phyloP scores from a whole-genome alignment of 805 yeast genomes.

The Monosporozyma servazzii region DNA sequence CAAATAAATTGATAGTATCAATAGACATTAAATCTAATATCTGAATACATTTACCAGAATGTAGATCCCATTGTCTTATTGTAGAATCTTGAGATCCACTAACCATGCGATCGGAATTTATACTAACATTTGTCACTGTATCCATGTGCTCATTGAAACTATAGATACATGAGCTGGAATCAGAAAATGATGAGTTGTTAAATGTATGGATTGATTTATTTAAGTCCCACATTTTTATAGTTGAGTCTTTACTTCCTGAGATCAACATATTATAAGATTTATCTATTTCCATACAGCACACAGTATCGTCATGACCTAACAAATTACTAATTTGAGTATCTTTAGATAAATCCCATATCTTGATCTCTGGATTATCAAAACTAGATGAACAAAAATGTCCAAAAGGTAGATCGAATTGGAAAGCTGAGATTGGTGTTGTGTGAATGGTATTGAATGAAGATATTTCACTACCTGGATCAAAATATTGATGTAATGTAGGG shows the following conservation, averaged over 20 bases:
- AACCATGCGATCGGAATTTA: slow-evolving; percentile 44
- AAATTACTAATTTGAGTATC: slow-evolving; percentile 42
- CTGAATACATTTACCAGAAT: slow-evolving; percentile 56
- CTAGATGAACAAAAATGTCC: slow-evolving; percentile 67
- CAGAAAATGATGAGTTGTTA: slow-evolving; percentile 12
- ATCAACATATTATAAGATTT: slow-evolving; percentile 34
- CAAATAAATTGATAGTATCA: slow-evolving; percentile 2
- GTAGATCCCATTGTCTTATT: slow-evolving; percentile 66
- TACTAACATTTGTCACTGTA: slow-evolving; percentile 53
- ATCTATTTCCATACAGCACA: slow-evolving; percentile 51
- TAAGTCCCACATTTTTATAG: slow-evolving; percentile 53
- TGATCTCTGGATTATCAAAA: slow-evolving; percentile 64
- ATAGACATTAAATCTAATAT: slow-evolving; percentile 50
- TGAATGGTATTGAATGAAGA: slow-evolving; percentile 41
- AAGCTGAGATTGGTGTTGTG: slow-evolving; percentile 41
- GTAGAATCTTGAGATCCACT: slow-evolving; percentile 67
- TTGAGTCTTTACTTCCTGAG: slow-evolving; percentile 57
- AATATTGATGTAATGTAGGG: slow-evolving; percentile 58
- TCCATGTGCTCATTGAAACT: slow-evolving; percentile 59
- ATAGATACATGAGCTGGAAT: slow-evolving; percentile 32
- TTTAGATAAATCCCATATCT: slow-evolving; percentile 73
- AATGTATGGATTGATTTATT: slow-evolving; percentile 22
- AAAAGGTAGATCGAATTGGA: slow-evolving; percentile 67
- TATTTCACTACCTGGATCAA: slow-evolving; percentile 49
- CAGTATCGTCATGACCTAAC: slow-evolving; percentile 53